These are phyloP conservation scores for Fraxinus albicans DNA, from an alignment of 305 asterid genomes.

Conservation along the genomic window DNA sequence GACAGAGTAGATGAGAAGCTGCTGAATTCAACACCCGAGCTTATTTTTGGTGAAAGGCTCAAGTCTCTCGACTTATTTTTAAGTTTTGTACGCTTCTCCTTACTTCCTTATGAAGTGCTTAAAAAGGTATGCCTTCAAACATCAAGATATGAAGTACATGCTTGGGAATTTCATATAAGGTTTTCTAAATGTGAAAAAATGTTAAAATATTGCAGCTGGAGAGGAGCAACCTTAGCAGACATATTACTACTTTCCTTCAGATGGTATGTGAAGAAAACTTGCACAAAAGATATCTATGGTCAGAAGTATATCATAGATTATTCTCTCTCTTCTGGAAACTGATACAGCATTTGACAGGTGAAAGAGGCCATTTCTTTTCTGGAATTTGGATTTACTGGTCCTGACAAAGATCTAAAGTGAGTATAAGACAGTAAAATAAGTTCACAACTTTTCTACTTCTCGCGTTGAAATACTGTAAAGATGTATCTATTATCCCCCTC, in stretches of 20 bases:
- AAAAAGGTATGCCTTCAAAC: conserved; percentile 48
- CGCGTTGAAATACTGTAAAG: neutral
- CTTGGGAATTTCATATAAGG: neutral
- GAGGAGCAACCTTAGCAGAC: conserved; percentile 59
- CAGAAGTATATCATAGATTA: conserved; percentile 2
- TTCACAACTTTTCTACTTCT: neutral
- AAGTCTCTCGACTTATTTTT: conserved; percentile 46
- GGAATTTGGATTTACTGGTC: conserved; percentile 50
- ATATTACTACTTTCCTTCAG: conserved; percentile 46
- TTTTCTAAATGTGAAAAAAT: conserved; percentile 12
- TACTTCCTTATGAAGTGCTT: conserved; percentile 62
- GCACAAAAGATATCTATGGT: conserved; percentile 10
- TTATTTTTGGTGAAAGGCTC: conserved; percentile 64
- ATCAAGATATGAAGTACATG: neutral
- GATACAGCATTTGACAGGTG: conserved; percentile 47
- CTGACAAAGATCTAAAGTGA: conserved; percentile 54
- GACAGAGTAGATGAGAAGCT: conserved; percentile 60
- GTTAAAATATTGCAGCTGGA: conserved; percentile 57
- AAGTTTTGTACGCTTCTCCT: conserved; percentile 67
- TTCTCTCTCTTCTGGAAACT: conserved; percentile 8
- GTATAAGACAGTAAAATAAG: conserved; percentile 21
- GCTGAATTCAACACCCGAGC: conserved; percentile 48
- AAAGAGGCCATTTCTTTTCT: conserved; percentile 67
- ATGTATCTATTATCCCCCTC: neutral
- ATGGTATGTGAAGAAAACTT: conserved; percentile 48